Percentiles rank a stretch among this genome's conserved stretches.
These are phyloP conservation scores for Phytophthora syringae DNA, from an alignment of 352 stramenopile species.

Conservation along the genomic window DNA sequence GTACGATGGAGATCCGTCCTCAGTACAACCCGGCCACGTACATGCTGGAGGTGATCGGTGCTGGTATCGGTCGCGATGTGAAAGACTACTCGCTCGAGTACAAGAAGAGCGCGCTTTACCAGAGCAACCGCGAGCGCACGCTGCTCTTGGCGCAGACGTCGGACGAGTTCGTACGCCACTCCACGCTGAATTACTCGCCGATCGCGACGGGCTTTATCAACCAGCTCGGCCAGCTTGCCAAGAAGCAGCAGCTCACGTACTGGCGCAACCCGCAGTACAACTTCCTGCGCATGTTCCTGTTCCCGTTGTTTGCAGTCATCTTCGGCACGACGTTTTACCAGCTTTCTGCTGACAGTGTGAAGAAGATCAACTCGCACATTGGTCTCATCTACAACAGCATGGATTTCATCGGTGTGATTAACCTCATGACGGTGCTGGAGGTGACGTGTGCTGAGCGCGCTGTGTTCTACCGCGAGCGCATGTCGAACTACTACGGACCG, in stretches of 20 bases:
- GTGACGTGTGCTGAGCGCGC: conserved; percentile 39
- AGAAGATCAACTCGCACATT: conserved; percentile 51
- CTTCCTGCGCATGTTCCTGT: conserved; percentile 51
- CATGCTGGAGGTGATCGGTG: background rate
- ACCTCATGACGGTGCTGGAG: conserved; percentile 42
- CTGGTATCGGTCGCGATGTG: background rate
- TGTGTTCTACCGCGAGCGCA: conserved; percentile 50
- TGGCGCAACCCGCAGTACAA: conserved; percentile 29
- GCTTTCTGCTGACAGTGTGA: conserved; percentile 18
- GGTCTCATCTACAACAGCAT: conserved; percentile 65
- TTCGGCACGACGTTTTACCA: conserved; percentile 64
- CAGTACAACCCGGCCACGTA: background rate
- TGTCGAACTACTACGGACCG: conserved; percentile 18
- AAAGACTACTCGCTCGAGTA: background rate
- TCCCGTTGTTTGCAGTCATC: conserved; percentile 49
- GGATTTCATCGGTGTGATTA: conserved; percentile 52
- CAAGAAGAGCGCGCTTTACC: background rate
- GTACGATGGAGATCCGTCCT: background rate
- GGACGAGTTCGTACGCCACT: background rate
- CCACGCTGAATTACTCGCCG: background rate
- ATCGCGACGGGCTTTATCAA: background rate
- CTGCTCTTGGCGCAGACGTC: background rate
- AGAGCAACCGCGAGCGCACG: background rate
- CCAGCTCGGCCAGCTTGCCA: conserved; percentile 23
- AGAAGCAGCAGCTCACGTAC: conserved; percentile 41